phyloP scores from a whole-genome alignment of 306 rosid species.

The Fragaria ananassa region DNA sequence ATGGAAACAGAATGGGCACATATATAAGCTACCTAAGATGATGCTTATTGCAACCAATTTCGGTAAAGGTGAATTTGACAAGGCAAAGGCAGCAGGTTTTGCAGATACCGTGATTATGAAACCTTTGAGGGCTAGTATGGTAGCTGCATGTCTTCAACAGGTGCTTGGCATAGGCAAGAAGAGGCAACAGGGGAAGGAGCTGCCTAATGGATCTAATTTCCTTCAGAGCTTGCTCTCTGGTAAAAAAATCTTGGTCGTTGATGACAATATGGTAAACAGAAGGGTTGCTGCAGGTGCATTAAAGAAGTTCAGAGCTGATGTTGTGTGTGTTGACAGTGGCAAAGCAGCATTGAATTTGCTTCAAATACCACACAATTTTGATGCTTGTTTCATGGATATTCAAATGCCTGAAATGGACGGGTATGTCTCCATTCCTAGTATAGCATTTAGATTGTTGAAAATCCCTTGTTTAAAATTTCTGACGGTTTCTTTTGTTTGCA shows the following conservation, averaged over 20 bases:
- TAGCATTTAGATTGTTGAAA: background rate
- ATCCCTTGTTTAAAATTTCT: background rate
- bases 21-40: slow-evolving; percentile 60
- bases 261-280: slow-evolving; percentile 80
- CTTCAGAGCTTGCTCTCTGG: slow-evolving; percentile 65
- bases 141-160: slow-evolving; percentile 98
- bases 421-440: slow-evolving; percentile 35
- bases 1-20: slow-evolving; percentile 65
- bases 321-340: slow-evolving; percentile 82
- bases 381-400: slow-evolving; percentile 99
- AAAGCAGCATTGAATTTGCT: slow-evolving; percentile 81
- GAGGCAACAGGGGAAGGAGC: slow-evolving; percentile 59
- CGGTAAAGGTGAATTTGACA: slow-evolving; percentile 52
- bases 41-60: slow-evolving; percentile 88
- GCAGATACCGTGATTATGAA: slow-evolving; percentile 92
- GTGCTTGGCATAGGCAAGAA: slow-evolving; percentile 75
- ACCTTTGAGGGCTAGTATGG: slow-evolving; percentile 94
- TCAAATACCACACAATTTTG: slow-evolving; percentile 74
- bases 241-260: slow-evolving; percentile 88
- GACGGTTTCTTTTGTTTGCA: slow-evolving; percentile 25
- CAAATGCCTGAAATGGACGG: slow-evolving; percentile 99
- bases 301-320: slow-evolving; percentile 85
- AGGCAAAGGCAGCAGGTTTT: slow-evolving; percentile 73
- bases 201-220: slow-evolving; percentile 54
- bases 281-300: slow-evolving; percentile 97